A percentile compares a stretch with the other conserved stretches of the same genome.
Evolutionary conservation across 345 rosid species (phyloP).

Genomic region (Boechera retrofracta): DNA sequence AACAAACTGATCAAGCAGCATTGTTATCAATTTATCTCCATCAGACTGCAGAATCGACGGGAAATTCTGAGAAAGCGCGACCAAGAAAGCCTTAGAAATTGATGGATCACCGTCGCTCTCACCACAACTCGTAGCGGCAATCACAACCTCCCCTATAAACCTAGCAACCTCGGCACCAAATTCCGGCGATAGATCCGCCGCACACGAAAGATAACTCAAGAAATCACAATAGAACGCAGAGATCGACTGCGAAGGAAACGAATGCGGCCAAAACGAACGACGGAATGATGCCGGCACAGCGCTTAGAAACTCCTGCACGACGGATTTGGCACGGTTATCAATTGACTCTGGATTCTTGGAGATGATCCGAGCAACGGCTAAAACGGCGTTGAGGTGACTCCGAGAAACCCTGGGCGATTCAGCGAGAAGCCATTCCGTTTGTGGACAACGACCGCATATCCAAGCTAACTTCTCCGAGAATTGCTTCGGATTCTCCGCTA

Average conservation of each 20-base stretch:
- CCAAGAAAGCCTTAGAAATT: conserved; percentile 66
- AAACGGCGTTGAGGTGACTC: conserved; percentile 87
- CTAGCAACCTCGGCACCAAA: conserved; percentile 71
- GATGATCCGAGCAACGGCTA: conserved; percentile 79
- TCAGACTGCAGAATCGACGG: conserved; percentile 70
- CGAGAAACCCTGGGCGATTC: conserved; percentile 84
- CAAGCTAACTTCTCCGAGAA: conserved; percentile 82
- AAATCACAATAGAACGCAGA: conserved; percentile 74
- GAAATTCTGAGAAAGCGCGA: conserved; percentile 73
- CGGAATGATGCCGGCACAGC: conserved; percentile 73
- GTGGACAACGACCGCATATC: conserved; percentile 95
- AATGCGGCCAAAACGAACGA: conserved; percentile 91
- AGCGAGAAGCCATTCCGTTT: conserved; percentile 58
- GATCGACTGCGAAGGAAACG: conserved; percentile 58
- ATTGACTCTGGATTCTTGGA: conserved; percentile 57
- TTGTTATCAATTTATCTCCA: conserved; percentile 67
- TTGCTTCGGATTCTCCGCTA: conserved; percentile 72
- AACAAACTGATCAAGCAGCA: conserved; percentile 71
- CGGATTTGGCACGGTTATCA: conserved; percentile 65
- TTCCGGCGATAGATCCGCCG: conserved; percentile 61
- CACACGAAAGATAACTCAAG: conserved; percentile 59
- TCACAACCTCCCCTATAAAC: conserved; percentile 69
- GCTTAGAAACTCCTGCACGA: conserved; percentile 68
- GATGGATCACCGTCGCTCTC: conserved; percentile 49
- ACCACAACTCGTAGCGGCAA: conserved; percentile 50